phyloP scores from a whole-genome alignment of 1,284 basidiomycete genomes.

The Apiotrichum gamsii region DNA sequence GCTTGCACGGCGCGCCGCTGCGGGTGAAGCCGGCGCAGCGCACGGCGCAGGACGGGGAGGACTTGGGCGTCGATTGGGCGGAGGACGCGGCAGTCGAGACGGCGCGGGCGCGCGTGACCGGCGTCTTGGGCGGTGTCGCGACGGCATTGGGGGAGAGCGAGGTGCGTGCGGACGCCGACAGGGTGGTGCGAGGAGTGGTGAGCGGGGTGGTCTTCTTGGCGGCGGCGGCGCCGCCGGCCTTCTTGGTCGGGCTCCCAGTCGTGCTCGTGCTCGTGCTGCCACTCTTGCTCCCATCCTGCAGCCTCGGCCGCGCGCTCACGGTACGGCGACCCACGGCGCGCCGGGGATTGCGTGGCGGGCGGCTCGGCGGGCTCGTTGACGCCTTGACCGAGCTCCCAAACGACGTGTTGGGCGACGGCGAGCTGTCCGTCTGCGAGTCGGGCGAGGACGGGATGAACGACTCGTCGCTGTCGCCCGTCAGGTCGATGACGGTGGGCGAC shows the following conservation, averaged over 20 bases:
- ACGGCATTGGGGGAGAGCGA: neutral
- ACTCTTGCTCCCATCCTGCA: too few species aligned
- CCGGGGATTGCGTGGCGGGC: too few species aligned
- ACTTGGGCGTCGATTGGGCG: neutral
- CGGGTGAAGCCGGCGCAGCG: constrained; percentile 45
- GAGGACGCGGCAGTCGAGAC: neutral
- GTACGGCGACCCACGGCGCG: neutral
- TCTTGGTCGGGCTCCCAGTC: too few species aligned
- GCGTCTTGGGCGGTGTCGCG: neutral
- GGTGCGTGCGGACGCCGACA: neutral
- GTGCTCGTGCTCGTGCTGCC: too few species aligned
- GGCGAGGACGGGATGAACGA: constrained; percentile 2
- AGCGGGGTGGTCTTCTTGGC: neutral
- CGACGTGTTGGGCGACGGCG: too few species aligned
- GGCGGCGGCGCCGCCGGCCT: too few species aligned
- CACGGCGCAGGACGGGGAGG: constrained; percentile 4
- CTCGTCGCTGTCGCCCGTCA: constrained; percentile 7
- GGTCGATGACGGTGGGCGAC: constrained; percentile 5
- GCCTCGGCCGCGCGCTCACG: neutral
- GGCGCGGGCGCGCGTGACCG: too few species aligned
- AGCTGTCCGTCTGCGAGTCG: too few species aligned
- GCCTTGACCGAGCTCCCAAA: too few species aligned
- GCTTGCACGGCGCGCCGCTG: constrained; percentile 41
- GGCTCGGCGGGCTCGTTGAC: too few species aligned
- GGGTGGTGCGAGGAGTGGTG: neutral